Evolutionary conservation across 441 rosid genomes (phyloP).

Genomic region (Croton setiger): DNA sequence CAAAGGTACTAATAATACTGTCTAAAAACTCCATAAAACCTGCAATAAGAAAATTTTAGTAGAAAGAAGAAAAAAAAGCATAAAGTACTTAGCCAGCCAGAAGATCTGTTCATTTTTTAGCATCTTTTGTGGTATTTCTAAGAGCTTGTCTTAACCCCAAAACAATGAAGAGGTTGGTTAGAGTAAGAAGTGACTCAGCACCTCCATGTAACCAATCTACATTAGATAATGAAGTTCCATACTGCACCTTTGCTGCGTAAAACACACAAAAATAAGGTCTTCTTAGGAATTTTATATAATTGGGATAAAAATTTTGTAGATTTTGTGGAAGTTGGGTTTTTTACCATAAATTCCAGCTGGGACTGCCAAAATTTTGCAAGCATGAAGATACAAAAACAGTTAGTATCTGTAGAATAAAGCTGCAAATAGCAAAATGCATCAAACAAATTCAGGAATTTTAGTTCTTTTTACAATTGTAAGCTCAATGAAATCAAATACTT

Average conservation of each 20-base stretch:
- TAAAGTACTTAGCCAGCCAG: conserved; percentile 25
- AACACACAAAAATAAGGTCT: conserved; percentile 15
- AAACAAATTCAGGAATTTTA: neutral
- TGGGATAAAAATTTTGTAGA: neutral
- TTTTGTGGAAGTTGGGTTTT: conserved; percentile 15
- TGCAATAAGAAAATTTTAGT: neutral
- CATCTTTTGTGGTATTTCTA: conserved; percentile 32
- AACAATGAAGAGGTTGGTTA: conserved; percentile 82
- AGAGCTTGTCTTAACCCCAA: conserved; percentile 82
- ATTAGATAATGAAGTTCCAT: conserved; percentile 82
- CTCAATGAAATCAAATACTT: no score
- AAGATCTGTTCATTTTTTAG: conserved; percentile 35
- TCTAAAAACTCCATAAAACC: no score
- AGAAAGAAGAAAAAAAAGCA: neutral
- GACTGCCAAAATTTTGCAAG: conserved; percentile 44
- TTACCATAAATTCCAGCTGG: conserved; percentile 93
- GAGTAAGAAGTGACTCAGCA: conserved; percentile 77
- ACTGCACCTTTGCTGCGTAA: conserved; percentile 71
- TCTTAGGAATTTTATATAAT: neutral
- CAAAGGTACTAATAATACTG: no score
- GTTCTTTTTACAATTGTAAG: no score
- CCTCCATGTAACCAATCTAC: conserved; percentile 95
- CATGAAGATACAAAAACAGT: conserved; percentile 24
- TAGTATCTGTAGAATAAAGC: conserved; percentile 24
- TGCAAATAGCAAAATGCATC: neutral